These are phyloP conservation scores for Clonostachys rhizophaga DNA, from an alignment of 2,329 filamentous ascomycete genomes.

Conservation along the genomic window DNA sequence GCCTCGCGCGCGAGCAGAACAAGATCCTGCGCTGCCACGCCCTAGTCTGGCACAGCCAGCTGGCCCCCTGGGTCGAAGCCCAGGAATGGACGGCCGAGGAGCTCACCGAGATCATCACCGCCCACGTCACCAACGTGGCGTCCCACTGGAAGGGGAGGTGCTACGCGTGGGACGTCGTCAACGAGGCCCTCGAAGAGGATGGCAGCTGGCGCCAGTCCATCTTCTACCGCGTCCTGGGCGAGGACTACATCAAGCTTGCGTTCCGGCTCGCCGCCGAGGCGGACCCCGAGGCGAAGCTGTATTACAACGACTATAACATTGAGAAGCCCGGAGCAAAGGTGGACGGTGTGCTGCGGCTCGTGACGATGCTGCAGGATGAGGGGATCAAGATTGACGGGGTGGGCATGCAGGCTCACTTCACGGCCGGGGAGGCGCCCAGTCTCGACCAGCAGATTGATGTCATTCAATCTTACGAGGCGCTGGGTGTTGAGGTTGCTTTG, in stretches of 20 bases:
- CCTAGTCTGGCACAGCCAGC: slow-evolving; percentile 38
- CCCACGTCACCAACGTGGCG: slow-evolving; percentile 56
- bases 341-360: slow-evolving; percentile 23
- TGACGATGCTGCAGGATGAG: slow-evolving; percentile 23
- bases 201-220: slow-evolving; percentile 40
- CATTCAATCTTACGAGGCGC: slow-evolving; percentile 33
- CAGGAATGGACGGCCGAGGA: slow-evolving; percentile 51
- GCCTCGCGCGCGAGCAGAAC: slow-evolving; percentile 31
- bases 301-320: slow-evolving; percentile 58
- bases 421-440: slow-evolving; percentile 31
- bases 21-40: slow-evolving; percentile 57
- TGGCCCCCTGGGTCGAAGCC: slow-evolving; percentile 18
- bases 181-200: slow-evolving; percentile 57
- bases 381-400: slow-evolving; percentile 46
- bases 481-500: slow-evolving; percentile 45
- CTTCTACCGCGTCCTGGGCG: slow-evolving; percentile 45
- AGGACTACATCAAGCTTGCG: slow-evolving; percentile 46
- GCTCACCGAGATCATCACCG: slow-evolving; percentile 42
- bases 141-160: slow-evolving; percentile 55
- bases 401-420: slow-evolving; percentile 46
- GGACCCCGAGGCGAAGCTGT: slow-evolving; percentile 45
- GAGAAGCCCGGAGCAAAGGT: slow-evolving; percentile 32
- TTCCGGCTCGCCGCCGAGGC: slow-evolving; percentile 43
- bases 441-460: slow-evolving; percentile 30
- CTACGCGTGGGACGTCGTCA: slow-evolving; percentile 63